These are phyloP conservation scores for Sporothrix protearum DNA, from an alignment of 2,329 filamentous ascomycete species.

Conservation along the genomic window DNA sequence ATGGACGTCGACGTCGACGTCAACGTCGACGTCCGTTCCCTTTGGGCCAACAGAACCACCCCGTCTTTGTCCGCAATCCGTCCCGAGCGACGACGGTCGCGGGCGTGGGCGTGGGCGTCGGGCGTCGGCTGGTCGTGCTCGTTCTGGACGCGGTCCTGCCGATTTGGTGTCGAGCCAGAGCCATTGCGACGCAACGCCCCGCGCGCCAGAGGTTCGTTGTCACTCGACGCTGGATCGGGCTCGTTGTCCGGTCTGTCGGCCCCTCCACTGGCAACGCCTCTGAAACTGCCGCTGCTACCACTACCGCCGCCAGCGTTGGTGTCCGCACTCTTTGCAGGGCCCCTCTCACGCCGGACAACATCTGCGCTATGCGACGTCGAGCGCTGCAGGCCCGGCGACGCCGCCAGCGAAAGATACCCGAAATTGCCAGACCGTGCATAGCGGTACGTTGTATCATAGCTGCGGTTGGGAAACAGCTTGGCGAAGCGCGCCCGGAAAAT, in stretches of 20 bases:
- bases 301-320: background rate
- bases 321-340: background rate
- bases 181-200: background rate
- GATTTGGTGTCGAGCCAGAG: background rate
- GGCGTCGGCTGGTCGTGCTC: background rate
- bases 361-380: background rate
- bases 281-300: background rate
- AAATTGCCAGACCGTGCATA: background rate
- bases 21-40: background rate
- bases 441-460: conserved; percentile 1
- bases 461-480: conserved; percentile 21
- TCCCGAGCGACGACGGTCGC: conserved; percentile 23
- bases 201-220: background rate
- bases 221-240: background rate
- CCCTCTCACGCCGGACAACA: background rate
- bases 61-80: conserved; percentile 22
- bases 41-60: background rate
- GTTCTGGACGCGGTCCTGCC: background rate
- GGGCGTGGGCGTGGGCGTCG: background rate
- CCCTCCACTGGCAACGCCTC: background rate
- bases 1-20: background rate
- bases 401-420: background rate
- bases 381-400: background rate
- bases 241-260: background rate
- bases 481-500: conserved; percentile 23